These are phyloP conservation scores for Pseudocercospora macadamiae DNA, from an alignment of 2,329 filamentous ascomycete species.

Conservation along the genomic window DNA sequence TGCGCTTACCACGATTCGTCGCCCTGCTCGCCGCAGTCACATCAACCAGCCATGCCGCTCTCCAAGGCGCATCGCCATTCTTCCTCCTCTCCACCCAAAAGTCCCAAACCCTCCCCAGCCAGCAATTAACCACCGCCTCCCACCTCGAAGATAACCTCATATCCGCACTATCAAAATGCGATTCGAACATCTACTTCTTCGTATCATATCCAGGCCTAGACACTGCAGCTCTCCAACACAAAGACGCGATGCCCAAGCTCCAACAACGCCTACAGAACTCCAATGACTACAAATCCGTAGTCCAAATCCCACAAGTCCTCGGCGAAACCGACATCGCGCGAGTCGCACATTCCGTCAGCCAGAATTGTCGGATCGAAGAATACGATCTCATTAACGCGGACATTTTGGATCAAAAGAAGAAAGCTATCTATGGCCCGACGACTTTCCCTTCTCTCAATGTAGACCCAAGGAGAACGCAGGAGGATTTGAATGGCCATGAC, in stretches of 20 bases:
- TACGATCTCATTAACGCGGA: conserved; percentile 1
- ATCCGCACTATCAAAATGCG: conserved; percentile 47
- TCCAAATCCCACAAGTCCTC: conserved; percentile 57
- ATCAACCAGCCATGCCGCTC: conserved; percentile 66
- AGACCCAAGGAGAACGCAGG: conserved; percentile 5
- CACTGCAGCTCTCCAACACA: conserved; percentile 65
- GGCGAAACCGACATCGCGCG: conserved; percentile 51
- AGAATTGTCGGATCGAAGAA: conserved; percentile 44
- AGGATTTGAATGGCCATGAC: conserved; percentile 18
- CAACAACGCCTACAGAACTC: conserved; percentile 54
- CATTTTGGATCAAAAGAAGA: not conserved
- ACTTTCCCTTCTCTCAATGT: conserved; percentile 12
- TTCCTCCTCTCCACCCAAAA: conserved; percentile 81
- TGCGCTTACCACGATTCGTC: conserved; percentile 29
- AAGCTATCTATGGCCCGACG: conserved; percentile 19
- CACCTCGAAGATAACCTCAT: conserved; percentile 34
- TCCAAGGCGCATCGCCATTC: conserved; percentile 64
- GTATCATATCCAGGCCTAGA: conserved; percentile 76
- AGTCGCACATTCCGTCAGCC: conserved; percentile 48
- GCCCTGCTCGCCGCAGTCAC: conserved; percentile 31
- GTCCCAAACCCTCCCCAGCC: conserved; percentile 41
- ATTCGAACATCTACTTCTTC: conserved; percentile 66
- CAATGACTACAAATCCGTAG: conserved; percentile 33
- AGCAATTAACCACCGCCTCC: conserved; percentile 33
- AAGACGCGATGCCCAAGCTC: conserved; percentile 49